Base-by-base conservation (phyloP, 225 moss, liverwort and hornwort species). In the Marchantia polymorpha region DNA sequence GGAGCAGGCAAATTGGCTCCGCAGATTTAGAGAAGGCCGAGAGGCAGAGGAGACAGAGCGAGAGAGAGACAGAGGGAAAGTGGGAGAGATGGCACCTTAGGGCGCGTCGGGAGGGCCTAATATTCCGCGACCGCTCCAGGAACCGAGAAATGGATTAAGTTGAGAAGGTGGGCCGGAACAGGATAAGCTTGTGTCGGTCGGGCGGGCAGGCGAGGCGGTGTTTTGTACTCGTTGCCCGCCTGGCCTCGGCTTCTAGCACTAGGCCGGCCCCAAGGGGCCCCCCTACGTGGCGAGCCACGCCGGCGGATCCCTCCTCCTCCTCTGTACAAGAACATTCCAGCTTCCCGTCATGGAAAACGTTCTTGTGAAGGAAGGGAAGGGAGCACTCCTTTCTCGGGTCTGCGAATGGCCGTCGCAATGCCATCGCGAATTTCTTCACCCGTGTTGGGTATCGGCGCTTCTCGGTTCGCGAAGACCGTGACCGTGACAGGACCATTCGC, bases 221-320 rank as follows among this genome's bases (percentile, higher is more conserved):
- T 39, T 69, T 31, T 59, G 23, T 23, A n/a, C 12, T 12, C 25
- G n/a, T 23, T 66, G 66, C 39, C 2, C 3, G 51, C 20, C 54
- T 13, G 75, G n/a, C n/a, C n/a, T n/a, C n/a, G n/a, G n/a, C n/a
- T 30, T 59, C 22, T 72, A 14, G 50, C 49, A 72, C n/a, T n/a
- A n/a, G n/a, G n/a, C n/a, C n/a, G n/a, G 72, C 22, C 8, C 49
- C 31, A 51, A n/a, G 52, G 51, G 7, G n/a, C n/a, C 20, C 50
- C 51, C 23, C 27, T 75, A 39, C 54, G 75, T 39, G 75, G 75
- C 55, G n/a, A n/a, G n/a, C n/a, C n/a, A 26, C 20, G 73, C 51
- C 75, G 7, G 75, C 75, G 0, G 74, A 55, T 14, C 16, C 47
- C 39, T 69, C 46, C 69, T 55, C 49, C 14, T 49, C 9, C 50